phyloP scores from a whole-genome alignment of 75 land plant species.

The Pinus taeda region DNA sequence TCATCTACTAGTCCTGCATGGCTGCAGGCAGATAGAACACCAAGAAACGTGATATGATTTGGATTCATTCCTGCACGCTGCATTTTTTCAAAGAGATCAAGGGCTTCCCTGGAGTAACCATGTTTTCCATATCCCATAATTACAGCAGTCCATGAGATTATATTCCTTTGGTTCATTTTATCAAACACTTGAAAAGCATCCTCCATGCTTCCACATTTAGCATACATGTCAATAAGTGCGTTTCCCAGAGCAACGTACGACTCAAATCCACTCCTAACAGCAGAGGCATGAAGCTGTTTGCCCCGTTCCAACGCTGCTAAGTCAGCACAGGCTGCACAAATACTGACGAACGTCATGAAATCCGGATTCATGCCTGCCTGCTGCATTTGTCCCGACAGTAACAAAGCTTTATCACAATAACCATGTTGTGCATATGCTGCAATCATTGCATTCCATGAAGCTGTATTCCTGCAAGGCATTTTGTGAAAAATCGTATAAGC shows the following conservation, averaged over 20 bases:
- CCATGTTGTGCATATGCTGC: conserved; percentile 11
- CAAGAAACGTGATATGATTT: conserved; percentile 10
- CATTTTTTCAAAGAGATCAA: conserved; percentile 13
- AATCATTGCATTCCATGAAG: conserved; percentile 16
- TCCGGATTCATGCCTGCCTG: conserved; percentile 15
- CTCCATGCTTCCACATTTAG: not conserved
- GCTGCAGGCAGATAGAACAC: not conserved
- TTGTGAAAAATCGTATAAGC: not conserved
- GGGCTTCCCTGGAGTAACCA: not conserved
- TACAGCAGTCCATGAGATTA: conserved; percentile 15
- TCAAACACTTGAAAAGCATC: conserved; percentile 9
- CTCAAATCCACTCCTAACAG: conserved; percentile 8
- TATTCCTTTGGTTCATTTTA: not conserved
- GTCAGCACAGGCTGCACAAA: conserved; percentile 1
- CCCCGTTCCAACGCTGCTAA: not conserved
- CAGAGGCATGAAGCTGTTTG: conserved; percentile 9
- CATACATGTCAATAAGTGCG: not conserved
- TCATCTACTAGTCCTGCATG: not conserved
- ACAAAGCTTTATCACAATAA: not conserved
- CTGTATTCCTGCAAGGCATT: not conserved
- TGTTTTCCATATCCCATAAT: conserved; percentile 12
- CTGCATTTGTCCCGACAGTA: conserved; percentile 7
- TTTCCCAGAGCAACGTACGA: not conserved
- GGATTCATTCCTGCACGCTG: conserved; percentile 10
- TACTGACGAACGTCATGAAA: not conserved